Evolutionary conservation across 1,139 yeast species (phyloP).

Genomic region (Magnusiomyces paraingens): DNA sequence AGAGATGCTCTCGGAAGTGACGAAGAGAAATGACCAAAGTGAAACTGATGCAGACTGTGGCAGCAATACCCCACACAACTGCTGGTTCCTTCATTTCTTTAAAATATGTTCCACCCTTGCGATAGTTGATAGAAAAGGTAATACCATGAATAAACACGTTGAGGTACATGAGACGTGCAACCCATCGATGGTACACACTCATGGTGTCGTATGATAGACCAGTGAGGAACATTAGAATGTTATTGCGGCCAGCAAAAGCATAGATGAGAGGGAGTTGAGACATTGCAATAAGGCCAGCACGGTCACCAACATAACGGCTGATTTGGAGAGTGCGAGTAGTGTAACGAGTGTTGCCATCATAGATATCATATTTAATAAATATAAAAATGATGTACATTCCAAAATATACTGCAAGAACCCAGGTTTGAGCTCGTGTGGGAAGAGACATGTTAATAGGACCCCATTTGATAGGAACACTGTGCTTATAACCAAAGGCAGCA

Average conservation of each 20-base stretch:
- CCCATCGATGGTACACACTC: slow-evolving; percentile 56
- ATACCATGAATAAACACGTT: slow-evolving; percentile 36
- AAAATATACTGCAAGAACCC: slow-evolving; percentile 20
- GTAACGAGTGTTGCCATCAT: slow-evolving; percentile 7
- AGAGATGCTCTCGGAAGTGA: slow-evolving; percentile 47
- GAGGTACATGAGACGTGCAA: slow-evolving; percentile 44
- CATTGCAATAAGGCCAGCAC: slow-evolving; percentile 54
- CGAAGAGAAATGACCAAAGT: slow-evolving; percentile 45
- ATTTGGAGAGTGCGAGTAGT: neutral
- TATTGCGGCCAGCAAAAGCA: slow-evolving; percentile 58
- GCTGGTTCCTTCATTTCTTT: neutral
- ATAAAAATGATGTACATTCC: slow-evolving; percentile 16
- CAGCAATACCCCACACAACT: slow-evolving; percentile 48
- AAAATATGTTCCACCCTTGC: neutral
- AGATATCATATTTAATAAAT: slow-evolving; percentile 12
- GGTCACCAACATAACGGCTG: slow-evolving; percentile 39
- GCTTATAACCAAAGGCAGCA: slow-evolving; percentile 11
- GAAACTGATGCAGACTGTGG: slow-evolving; percentile 37
- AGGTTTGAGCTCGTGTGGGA: slow-evolving; percentile 22
- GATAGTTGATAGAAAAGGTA: slow-evolving; percentile 15
- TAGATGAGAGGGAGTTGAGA: slow-evolving; percentile 50
- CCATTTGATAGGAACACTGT: slow-evolving; percentile 9
- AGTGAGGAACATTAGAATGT: slow-evolving; percentile 49
- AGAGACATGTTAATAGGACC: slow-evolving; percentile 24
- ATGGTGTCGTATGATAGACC: slow-evolving; percentile 57